A percentile compares a stretch with the other conserved stretches of the same genome.
phyloP scores from a whole-genome alignment of 306 rosid genomes.

The Alnus rubra region DNA sequence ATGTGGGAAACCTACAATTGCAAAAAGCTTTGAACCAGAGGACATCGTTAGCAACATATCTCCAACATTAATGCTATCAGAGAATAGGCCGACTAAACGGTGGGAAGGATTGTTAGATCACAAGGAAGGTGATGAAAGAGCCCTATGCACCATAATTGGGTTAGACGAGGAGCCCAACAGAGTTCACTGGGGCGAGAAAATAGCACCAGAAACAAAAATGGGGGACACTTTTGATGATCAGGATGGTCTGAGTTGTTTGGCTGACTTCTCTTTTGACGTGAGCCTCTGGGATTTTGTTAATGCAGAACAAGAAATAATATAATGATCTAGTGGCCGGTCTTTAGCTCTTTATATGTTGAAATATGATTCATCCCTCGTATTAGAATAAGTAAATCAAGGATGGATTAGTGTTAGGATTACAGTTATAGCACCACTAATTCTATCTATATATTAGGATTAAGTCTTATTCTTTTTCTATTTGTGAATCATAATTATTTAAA shows the following conservation, averaged over 20 bases:
- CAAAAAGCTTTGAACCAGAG: background rate
- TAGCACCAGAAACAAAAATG: background rate
- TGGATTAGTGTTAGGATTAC: no score
- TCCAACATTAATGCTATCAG: background rate
- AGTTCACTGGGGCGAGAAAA: background rate
- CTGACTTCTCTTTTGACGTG: background rate
- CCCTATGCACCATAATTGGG: background rate
- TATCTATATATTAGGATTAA: no score
- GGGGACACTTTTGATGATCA: background rate
- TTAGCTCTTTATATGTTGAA: no score
- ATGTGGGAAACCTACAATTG: background rate
- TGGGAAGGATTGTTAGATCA: slow-evolving; percentile 12
- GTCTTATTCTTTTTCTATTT: no score
- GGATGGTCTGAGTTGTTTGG: background rate
- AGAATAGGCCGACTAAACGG: background rate
- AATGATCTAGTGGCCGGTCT: no score
- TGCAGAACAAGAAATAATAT: background rate
- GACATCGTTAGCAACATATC: background rate
- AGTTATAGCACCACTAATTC: no score
- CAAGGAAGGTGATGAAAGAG: background rate
- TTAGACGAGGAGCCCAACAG: background rate
- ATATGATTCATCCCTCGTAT: no score
- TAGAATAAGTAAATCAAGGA: no score
- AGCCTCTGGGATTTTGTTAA: background rate
- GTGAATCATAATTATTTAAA: no score